A percentile compares a stretch with the other conserved stretches of the same genome.
phyloP scores from a whole-genome alignment of 495 filamentous ascomycete species.

The Penicillium manginii region DNA sequence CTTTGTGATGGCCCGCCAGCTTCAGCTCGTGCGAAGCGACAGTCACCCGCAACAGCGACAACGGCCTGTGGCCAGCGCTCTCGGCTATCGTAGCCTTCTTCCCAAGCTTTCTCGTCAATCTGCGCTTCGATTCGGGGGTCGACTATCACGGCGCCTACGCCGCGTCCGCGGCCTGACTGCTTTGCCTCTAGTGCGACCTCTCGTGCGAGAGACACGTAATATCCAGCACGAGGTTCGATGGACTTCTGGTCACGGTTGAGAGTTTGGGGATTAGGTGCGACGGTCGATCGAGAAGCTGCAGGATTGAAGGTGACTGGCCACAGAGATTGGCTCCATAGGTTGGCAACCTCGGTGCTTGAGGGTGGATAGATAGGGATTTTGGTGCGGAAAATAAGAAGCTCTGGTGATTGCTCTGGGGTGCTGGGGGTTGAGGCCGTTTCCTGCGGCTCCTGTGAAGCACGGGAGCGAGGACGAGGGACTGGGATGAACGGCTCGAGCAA shows the following conservation, averaged over 20 bases:
- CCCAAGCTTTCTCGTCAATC: conserved; percentile 28
- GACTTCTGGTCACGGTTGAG: conserved; percentile 58
- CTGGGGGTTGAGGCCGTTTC: conserved; percentile 59
- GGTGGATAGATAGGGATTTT: background rate
- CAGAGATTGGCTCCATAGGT: conserved; percentile 71
- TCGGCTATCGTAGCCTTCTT: conserved; percentile 20
- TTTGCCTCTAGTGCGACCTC: conserved; percentile 61
- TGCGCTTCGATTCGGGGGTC: conserved; percentile 52
- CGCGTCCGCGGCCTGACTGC: conserved; percentile 62
- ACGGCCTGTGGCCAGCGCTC: conserved; percentile 47
- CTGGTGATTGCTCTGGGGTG: conserved; percentile 43
- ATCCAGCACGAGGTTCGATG: conserved; percentile 53
- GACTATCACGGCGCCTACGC: conserved; percentile 82
- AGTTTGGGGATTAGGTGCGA: conserved; percentile 57
- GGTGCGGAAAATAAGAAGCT: background rate
- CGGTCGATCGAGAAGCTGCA: conserved; percentile 56
- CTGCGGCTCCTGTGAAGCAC: background rate
- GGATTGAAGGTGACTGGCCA: conserved; percentile 92
- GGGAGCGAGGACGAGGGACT: background rate
- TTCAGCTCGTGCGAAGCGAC: conserved; percentile 62
- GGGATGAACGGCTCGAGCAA: conserved; percentile 44
- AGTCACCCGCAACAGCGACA: conserved; percentile 78
- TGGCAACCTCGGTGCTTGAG: conserved; percentile 45
- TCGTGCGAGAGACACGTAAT: conserved; percentile 72
- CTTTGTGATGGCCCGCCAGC: conserved; percentile 37